These are phyloP conservation scores for Yamadazyma phyllophila DNA, from an alignment of 805 yeast genomes.

Conservation along the genomic window DNA sequence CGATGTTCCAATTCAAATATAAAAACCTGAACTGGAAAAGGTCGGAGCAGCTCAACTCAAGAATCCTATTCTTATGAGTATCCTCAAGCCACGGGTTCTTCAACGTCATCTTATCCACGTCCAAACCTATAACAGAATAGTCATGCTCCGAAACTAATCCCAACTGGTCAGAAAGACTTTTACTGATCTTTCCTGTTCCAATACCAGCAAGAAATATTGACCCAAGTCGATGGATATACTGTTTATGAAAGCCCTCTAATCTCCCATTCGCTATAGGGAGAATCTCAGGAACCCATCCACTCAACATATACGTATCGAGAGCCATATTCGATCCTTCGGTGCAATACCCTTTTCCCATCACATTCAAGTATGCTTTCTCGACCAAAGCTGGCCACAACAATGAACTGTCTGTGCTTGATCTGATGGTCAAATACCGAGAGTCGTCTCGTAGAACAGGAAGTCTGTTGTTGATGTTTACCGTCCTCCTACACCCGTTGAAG, in stretches of 20 bases:
- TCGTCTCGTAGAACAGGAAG: conserved; percentile 37
- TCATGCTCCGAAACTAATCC: conserved; percentile 63
- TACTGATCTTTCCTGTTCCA: conserved; percentile 59
- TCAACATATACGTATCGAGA: conserved; percentile 59
- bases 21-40: conserved; percentile 43
- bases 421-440: conserved; percentile 31
- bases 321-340: conserved; percentile 76
- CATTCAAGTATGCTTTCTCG: conserved; percentile 71
- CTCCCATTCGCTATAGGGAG: conserved; percentile 38
- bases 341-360: conserved; percentile 57
- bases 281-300: conserved; percentile 74
- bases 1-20: conserved; percentile 65
- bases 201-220: conserved; percentile 50
- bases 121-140: conserved; percentile 50
- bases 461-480: conserved; percentile 45
- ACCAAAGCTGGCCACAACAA: conserved; percentile 67
- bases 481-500: conserved; percentile 54
- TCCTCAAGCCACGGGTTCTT: conserved; percentile 39
- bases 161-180: conserved; percentile 28
- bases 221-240: not conserved
- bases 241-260: conserved; percentile 17
- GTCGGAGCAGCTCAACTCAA: conserved; percentile 17
- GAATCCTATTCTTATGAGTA: conserved; percentile 15
- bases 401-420: conserved; percentile 29
- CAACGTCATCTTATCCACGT: conserved; percentile 14